Conservation (phyloP, 192 early-diverging fungal species). For the Linnemannia elongata region DNA sequence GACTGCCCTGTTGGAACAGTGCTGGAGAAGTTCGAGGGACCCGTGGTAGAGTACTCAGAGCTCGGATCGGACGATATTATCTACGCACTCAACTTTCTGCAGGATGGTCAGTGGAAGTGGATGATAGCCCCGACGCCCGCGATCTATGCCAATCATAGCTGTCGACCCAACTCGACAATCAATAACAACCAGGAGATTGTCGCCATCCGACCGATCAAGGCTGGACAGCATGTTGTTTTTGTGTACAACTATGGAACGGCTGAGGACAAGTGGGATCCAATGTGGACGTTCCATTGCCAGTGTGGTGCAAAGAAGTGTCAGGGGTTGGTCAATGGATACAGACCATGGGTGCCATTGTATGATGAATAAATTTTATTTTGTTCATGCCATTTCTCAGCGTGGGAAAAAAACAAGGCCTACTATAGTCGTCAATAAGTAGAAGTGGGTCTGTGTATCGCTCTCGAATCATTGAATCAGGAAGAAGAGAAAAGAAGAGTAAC, state of each 20-base stretch:
- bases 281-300: slow-evolving; percentile 28
- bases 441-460: too few relatives aligned
- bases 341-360: slow-evolving; percentile 9
- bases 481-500: too few relatives aligned
- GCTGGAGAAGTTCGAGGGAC: slow-evolving; percentile 23
- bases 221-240: not conserved
- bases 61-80: slow-evolving; percentile 14
- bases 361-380: not conserved
- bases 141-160: slow-evolving; percentile 21
- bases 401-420: too few relatives aligned
- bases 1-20: slow-evolving; percentile 16
- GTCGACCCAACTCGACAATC: not conserved
- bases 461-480: too few relatives aligned
- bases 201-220: slow-evolving; percentile 20
- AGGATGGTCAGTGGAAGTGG: slow-evolving; percentile 18
- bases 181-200: slow-evolving; percentile 10
- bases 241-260: slow-evolving; percentile 5
- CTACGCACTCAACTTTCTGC: not conserved
- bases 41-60: slow-evolving; percentile 14
- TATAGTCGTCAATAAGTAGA: too few relatives aligned
- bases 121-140: slow-evolving; percentile 11
- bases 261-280: slow-evolving; percentile 15
- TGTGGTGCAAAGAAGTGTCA: slow-evolving; percentile 19
- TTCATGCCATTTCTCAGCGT: not conserved
- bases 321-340: slow-evolving; percentile 7